A percentile compares a stretch with the other conserved stretches of the same genome.
phyloP scores from a whole-genome alignment of 2,329 filamentous ascomycete genomes.

The Diplodia sapinea region DNA sequence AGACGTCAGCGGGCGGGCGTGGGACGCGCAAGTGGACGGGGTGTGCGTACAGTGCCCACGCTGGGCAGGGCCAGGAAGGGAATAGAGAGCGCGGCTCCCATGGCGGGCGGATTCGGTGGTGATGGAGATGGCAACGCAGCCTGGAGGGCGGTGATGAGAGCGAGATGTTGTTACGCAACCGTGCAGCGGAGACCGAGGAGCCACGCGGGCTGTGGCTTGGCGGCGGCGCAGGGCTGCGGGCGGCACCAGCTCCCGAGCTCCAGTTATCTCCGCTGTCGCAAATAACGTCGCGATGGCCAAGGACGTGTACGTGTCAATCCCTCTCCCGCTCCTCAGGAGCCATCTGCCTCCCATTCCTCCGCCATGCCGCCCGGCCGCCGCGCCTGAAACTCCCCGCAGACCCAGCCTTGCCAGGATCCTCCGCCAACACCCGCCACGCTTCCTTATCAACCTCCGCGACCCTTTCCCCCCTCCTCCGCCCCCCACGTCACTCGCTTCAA shows the following conservation, averaged over 20 bases:
- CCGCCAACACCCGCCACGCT: slow-evolving; percentile 4
- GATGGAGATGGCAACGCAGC: neutral
- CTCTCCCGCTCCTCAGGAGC: slow-evolving; percentile 24
- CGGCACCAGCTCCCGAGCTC: slow-evolving; percentile 20
- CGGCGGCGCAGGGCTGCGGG: slow-evolving; percentile 21
- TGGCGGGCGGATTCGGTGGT: slow-evolving; percentile 47
- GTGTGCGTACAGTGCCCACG: slow-evolving; percentile 74
- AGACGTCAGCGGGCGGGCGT: slow-evolving; percentile 36
- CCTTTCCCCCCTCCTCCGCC: neutral
- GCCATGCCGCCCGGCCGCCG: neutral
- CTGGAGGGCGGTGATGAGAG: neutral
- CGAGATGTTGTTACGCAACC: slow-evolving; percentile 27
- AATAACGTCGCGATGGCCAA: slow-evolving; percentile 20
- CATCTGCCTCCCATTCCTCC: neutral
- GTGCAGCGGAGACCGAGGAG: slow-evolving; percentile 9
- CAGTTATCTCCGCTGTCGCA: slow-evolving; percentile 29
- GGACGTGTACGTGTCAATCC: slow-evolving; percentile 26
- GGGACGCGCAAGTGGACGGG: slow-evolving; percentile 25
- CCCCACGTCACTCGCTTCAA: slow-evolving; percentile 16
- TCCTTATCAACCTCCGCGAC: slow-evolving; percentile 14
- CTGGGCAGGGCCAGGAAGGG: slow-evolving; percentile 89
- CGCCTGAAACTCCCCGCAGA: slow-evolving; percentile 2
- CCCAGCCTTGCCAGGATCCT: neutral
- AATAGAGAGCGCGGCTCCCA: slow-evolving; percentile 91
- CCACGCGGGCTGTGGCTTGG: slow-evolving; percentile 21